Base-by-base conservation (phyloP, 306 rosid genomes). In the Quercus variabilis region DNA sequence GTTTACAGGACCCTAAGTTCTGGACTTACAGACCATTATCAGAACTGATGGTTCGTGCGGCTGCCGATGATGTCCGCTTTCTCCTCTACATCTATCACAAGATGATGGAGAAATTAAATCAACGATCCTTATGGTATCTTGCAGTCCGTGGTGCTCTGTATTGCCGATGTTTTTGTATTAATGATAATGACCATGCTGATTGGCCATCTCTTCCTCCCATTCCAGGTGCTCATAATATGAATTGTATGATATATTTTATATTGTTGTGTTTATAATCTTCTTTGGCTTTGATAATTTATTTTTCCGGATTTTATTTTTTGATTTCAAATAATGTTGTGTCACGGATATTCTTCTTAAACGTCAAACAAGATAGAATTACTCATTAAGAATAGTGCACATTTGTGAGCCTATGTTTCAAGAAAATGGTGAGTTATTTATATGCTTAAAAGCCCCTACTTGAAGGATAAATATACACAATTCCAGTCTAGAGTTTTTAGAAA, bases 11-110 rank as follows among this genome's bases (percentile, higher is more conserved):
- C 79, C 97, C 99, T 59, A 86, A 90, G 38, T 96, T 90, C 84
- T 96, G 99, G 99, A 89, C 88, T 11, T 86, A 91, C 83, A 87
- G 99, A 79, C 99, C 99, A 79, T 80, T 96, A 76, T 90, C 99
- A 72, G 98, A 96, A 85, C 85, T 38, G 83, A 96, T 96, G 99
- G 87, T 96, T 83, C 98, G 94, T 49, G 88, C 97, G 64, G 99
- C 99, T 4, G 92, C 99, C 54, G 99, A 91, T 83, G 98, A 96
- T 81, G 99, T 96, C 69, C 98, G 99, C 78, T 96, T 93, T 84
- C 99, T 96, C 78, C 98, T 88, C 62, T 88, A 86, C 89, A 87
- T 96, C 75, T 90, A 96, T 86, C 90, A 87, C 85, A 93, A 77
- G 87, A 91, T 96, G 96, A 93, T 90, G 96, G 91, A 76, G 79